A percentile compares a stretch with the other conserved stretches of the same genome.
Evolutionary conservation across 495 filamentous ascomycete species (phyloP).

Genomic region (Chaetomium fimeti): DNA sequence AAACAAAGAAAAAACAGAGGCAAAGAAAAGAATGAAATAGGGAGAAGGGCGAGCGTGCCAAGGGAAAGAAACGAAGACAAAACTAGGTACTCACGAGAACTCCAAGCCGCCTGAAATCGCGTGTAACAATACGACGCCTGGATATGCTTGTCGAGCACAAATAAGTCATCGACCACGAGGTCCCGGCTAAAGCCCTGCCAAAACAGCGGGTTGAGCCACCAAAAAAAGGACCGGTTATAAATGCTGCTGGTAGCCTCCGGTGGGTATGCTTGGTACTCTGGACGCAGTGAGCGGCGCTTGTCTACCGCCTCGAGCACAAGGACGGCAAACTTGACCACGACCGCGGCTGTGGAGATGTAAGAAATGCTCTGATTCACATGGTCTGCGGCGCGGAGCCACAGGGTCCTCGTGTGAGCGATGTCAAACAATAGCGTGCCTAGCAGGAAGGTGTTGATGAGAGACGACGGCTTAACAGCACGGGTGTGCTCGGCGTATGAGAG

Average conservation of each 20-base stretch:
- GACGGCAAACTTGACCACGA: conserved; percentile 36
- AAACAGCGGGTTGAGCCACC: conserved; percentile 46
- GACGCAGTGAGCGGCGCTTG: conserved; percentile 51
- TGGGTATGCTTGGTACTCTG: conserved; percentile 38
- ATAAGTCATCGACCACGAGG: conserved; percentile 37
- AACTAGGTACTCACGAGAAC: conserved; percentile 25
- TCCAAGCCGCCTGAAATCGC: conserved; percentile 38
- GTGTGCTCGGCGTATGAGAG: conserved; percentile 47
- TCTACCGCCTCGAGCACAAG: conserved; percentile 51
- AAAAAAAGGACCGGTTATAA: conserved; percentile 39
- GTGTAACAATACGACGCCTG: conserved; percentile 41
- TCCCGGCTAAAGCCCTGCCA: conserved; percentile 32
- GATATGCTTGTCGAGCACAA: conserved; percentile 50
- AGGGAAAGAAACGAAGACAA: neutral
- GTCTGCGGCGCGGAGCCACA: conserved; percentile 40
- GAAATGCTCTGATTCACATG: conserved; percentile 15
- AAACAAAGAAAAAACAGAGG: neutral
- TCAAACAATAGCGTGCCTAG: conserved; percentile 58
- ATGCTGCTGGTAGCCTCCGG: conserved; percentile 40
- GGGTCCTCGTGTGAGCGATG: conserved; percentile 42
- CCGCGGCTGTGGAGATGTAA: conserved; percentile 25
- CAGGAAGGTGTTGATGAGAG: conserved; percentile 57
- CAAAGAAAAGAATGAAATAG: neutral
- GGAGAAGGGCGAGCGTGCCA: neutral
- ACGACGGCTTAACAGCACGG: conserved; percentile 47